Evolutionary conservation across 805 yeast species (phyloP), one percentile per base, ranked within the genome.

Genomic region (Yarrowia hollandica): DNA sequence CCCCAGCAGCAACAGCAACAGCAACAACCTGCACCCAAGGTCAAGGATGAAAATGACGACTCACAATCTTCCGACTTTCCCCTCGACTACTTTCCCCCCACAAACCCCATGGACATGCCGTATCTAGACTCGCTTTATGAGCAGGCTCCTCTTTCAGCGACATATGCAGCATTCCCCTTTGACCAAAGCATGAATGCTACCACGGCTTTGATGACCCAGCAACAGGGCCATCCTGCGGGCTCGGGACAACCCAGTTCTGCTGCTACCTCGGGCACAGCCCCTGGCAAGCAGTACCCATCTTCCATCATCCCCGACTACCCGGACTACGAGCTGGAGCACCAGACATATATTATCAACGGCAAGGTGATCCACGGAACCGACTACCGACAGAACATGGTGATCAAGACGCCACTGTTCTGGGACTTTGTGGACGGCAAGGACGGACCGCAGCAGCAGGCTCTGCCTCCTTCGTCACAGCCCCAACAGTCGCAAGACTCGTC

Each of bases 61-160:
- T 7, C 22, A 4, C 23, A 25, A 12, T 28, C 52, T 1, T 63
- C 66, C 15, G 68, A 66, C 46, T 66, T 66, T 55, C 68, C 68
- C 18, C 61, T 66, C 30, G 68, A 66, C 54, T 66, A 66, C 57
- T 30, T 63, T 7, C 63, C 42, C 10, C 60, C 59, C 12, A 22
- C 55, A 22, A 48, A 33, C 54, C 50, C 50, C 48, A 41, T 41
- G 37, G 54, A 37, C 21, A 46, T 33, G 60, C 39, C 18, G 39
- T 48, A 48, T 15, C 30, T 48, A 21, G 55, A 48, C 21, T 23
- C 39, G 4, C 19, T 25, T 1, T 52, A 52, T 18, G 58, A 35
- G 22, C 44, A 25, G 35, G 44, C 58, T 2, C 58, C 58, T 5
- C 11, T 37, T 11, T 35, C 42, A 2, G 58, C 58, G n/a, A 48